Evolutionary conservation across 164 flowering plant genomes (phyloP).

Genomic region (Platanus orientalis): DNA sequence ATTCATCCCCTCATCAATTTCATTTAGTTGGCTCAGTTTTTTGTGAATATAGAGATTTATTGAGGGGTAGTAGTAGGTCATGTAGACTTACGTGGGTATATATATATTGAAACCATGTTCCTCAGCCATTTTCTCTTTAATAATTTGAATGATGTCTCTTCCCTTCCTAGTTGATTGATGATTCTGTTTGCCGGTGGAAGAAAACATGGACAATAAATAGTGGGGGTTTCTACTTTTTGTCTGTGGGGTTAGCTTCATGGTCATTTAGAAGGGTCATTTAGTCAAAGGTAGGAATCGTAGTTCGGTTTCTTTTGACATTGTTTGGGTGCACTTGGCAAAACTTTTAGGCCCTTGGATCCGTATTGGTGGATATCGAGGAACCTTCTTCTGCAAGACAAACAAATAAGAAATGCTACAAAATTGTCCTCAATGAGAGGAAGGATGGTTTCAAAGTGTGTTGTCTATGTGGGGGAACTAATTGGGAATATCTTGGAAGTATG

Average conservation of each 20-base stretch:
- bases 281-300: neutral
- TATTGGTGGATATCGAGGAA: neutral
- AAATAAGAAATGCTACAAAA: neutral
- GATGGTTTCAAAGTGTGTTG: neutral
- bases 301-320: neutral
- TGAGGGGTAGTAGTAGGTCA: conserved; percentile 8
- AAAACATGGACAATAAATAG: neutral
- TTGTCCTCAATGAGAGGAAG: neutral
- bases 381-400: neutral
- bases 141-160: conserved; percentile 17
- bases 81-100: conserved; percentile 4
- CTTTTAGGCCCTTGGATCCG: neutral
- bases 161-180: conserved; percentile 14
- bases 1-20: conserved; percentile 6
- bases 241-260: neutral
- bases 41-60: conserved; percentile 21
- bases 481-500: neutral
- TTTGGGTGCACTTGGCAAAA: neutral
- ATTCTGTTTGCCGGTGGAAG: conserved; percentile 19
- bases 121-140: conserved; percentile 11
- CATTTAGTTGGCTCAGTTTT: conserved; percentile 6
- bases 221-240: neutral
- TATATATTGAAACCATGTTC: conserved; percentile 26
- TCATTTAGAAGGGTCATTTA: neutral
- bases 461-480: neutral